Evolutionary conservation across 495 filamentous ascomycete genomes (phyloP).

Genomic region (Trichoderma virens): DNA sequence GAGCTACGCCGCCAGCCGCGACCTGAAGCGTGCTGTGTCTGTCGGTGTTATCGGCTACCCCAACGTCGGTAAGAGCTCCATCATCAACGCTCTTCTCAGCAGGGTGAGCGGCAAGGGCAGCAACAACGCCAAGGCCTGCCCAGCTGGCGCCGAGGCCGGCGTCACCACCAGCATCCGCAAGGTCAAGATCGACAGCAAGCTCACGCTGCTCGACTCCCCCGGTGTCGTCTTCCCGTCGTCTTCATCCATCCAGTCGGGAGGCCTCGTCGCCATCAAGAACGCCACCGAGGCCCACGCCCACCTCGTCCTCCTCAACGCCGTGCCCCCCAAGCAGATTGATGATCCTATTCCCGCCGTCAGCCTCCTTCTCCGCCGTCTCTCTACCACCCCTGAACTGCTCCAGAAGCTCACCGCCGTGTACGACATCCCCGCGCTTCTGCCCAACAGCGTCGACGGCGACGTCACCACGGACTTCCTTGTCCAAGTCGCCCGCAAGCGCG

Average conservation of each 20-base stretch:
- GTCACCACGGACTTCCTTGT: conserved; percentile 86
- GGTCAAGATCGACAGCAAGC: conserved; percentile 90
- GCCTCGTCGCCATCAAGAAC: conserved; percentile 42
- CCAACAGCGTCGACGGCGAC: conserved; percentile 52
- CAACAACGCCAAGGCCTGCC: conserved; percentile 58
- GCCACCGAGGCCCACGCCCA: conserved; percentile 73
- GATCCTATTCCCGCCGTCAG: conserved; percentile 83
- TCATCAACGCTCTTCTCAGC: conserved; percentile 88
- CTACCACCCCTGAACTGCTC: conserved; percentile 60
- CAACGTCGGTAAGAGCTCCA: conserved; percentile 94
- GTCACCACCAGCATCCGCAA: conserved; percentile 82
- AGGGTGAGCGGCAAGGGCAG: conserved; percentile 59
- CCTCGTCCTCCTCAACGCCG: conserved; percentile 79
- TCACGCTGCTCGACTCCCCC: conserved; percentile 90
- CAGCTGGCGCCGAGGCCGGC: conserved; percentile 85
- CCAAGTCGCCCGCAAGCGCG: conserved; percentile 88
- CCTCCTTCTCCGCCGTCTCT: conserved; percentile 71
- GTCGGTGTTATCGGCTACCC: conserved; percentile 96
- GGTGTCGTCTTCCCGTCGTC: conserved; percentile 85
- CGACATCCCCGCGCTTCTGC: conserved; percentile 67
- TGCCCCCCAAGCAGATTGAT: conserved; percentile 87
- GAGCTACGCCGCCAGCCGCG: conserved; percentile 73
- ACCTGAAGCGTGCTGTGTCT: conserved; percentile 80
- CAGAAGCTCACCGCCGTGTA: conserved; percentile 75
- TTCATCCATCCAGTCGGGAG: conserved; percentile 18